A percentile compares a stretch with the other conserved stretches of the same genome.
These are phyloP conservation scores for Pythium graminicola DNA, from an alignment of 352 stramenopile genomes.

Conservation along the genomic window DNA sequence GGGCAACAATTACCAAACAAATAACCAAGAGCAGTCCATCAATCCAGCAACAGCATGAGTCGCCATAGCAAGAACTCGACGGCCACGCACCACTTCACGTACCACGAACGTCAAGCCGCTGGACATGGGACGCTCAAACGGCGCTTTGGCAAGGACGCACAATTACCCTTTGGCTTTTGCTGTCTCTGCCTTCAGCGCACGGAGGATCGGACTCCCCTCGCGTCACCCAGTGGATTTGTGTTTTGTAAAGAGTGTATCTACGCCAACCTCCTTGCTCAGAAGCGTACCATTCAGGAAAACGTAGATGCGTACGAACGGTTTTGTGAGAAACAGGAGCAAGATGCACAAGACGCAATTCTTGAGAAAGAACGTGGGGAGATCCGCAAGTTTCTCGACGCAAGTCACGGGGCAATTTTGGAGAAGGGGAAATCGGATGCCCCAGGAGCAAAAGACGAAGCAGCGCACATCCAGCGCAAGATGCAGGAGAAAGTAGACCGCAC, in stretches of 20 bases:
- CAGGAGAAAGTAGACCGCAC: slow-evolving; percentile 68
- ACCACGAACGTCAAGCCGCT: slow-evolving; percentile 66
- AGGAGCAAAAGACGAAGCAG: slow-evolving; percentile 12
- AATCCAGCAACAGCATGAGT: slow-evolving; percentile 39
- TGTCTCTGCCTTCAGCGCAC: slow-evolving; percentile 68
- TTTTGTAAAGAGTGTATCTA: slow-evolving; percentile 89
- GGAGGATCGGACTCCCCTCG: slow-evolving; percentile 49
- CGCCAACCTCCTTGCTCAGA: slow-evolving; percentile 76
- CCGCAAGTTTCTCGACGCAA: slow-evolving; percentile 43
- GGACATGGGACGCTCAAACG: slow-evolving; percentile 80
- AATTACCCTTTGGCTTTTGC: slow-evolving; percentile 71
- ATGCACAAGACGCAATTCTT: slow-evolving; percentile 42
- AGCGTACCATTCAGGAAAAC: slow-evolving; percentile 73
- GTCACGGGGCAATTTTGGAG: slow-evolving; percentile 7
- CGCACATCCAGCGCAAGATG: slow-evolving; percentile 38
- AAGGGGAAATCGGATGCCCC: background rate
- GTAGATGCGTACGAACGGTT: slow-evolving; percentile 55
- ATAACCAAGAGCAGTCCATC: background rate
- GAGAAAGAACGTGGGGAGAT: slow-evolving; percentile 48
- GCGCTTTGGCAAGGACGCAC: slow-evolving; percentile 71
- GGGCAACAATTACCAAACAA: slow-evolving; percentile 2
- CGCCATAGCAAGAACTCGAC: slow-evolving; percentile 87
- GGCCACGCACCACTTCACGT: slow-evolving; percentile 83
- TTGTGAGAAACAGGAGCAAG: slow-evolving; percentile 40
- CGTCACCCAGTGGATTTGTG: slow-evolving; percentile 63